Evolutionary conservation across 2,329 filamentous ascomycete genomes (phyloP).

Genomic region (Emergomyces orientalis): DNA sequence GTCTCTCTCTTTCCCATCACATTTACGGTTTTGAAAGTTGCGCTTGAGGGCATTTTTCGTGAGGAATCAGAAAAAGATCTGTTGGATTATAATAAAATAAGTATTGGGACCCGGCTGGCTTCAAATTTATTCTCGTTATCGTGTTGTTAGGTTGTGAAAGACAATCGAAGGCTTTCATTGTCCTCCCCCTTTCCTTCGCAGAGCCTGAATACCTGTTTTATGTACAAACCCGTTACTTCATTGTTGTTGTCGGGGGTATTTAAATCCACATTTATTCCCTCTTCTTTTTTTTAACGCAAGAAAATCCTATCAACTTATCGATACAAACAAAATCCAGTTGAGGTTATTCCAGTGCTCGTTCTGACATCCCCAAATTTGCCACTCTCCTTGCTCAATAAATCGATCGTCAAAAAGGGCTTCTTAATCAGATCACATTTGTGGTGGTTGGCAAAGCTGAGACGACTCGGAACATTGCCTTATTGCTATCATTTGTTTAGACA

Average conservation of each 20-base stretch:
- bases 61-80: not conserved
- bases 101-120: constrained; percentile 6
- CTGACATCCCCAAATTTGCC: constrained; percentile 1
- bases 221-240: constrained; percentile 23
- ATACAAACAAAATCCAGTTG: constrained; percentile 7
- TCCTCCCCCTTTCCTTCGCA: constrained; percentile 8
- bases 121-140: constrained; percentile 1
- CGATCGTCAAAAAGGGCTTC: not conserved
- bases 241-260: constrained; percentile 25
- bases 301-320: constrained; percentile 2
- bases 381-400: constrained; percentile 5
- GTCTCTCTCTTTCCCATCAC: not conserved
- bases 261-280: constrained; percentile 11
- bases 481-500: constrained; percentile 13
- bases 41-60: not conserved
- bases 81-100: not conserved
- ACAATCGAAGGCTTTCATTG: constrained; percentile 9
- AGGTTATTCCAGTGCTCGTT: not conserved
- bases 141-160: constrained; percentile 9
- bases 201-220: constrained; percentile 17
- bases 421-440: not conserved
- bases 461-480: constrained; percentile 15
- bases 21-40: not conserved
- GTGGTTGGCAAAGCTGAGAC: constrained; percentile 3
- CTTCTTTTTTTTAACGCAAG: constrained; percentile 1